Conservation (phyloP, 345 rosid species). For the Sonneratia caseolaris region DNA sequence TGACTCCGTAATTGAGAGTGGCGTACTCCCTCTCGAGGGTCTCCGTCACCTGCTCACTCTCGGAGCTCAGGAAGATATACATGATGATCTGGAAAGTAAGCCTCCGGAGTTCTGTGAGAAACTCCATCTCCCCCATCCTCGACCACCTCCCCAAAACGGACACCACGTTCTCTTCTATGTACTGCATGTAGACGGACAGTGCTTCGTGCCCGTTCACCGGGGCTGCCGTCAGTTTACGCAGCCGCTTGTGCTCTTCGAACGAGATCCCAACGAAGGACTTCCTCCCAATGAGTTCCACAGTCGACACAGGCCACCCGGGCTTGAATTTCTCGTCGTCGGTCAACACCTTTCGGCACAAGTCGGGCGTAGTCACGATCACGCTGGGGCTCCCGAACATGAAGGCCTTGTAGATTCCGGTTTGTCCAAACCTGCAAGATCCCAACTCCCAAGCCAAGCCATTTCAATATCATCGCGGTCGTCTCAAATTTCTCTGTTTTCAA, state of each 20-base stretch:
- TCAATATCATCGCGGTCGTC: not conserved
- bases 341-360: constrained; percentile 48
- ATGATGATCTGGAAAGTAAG: constrained; percentile 74
- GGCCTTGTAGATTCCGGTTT: constrained; percentile 54
- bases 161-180: constrained; percentile 53
- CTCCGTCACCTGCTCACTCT: constrained; percentile 52
- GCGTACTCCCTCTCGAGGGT: constrained; percentile 67
- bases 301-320: constrained; percentile 76
- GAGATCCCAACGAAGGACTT: constrained; percentile 70
- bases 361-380: constrained; percentile 62
- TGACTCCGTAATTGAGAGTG: constrained; percentile 57
- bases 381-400: constrained; percentile 83
- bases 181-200: constrained; percentile 44
- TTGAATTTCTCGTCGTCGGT: constrained; percentile 58
- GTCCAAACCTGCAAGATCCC: constrained; percentile 45
- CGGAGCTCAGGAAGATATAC: constrained; percentile 72
- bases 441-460: no score
- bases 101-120: constrained; percentile 56
- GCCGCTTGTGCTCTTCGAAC: constrained; percentile 74
- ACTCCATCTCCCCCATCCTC: constrained; percentile 52
- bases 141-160: constrained; percentile 55
- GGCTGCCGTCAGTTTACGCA: constrained; percentile 62
- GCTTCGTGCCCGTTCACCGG: constrained; percentile 80
- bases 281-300: constrained; percentile 55
- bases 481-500: not conserved